These are phyloP conservation scores for Candida saitoana DNA, from an alignment of 805 yeast species.

Conservation along the genomic window DNA sequence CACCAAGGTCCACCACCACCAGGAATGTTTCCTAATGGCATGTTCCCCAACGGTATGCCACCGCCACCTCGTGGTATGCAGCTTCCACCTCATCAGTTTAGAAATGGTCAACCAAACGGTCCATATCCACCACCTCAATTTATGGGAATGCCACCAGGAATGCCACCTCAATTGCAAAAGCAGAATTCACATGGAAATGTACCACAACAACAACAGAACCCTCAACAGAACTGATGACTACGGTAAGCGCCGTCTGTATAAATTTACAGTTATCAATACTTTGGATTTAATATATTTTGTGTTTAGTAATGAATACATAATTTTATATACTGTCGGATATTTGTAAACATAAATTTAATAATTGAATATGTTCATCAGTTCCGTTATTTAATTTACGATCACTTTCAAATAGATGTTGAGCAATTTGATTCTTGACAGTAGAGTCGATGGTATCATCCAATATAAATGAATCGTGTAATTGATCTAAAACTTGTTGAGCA, in stretches of 20 bases:
- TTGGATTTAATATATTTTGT: background rate
- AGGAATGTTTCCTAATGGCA: slow-evolving; percentile 34
- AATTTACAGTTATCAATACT: background rate
- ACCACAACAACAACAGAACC: slow-evolving; percentile 13
- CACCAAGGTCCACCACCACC: slow-evolving; percentile 22
- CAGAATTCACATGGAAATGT: slow-evolving; percentile 12
- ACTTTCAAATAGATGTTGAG: slow-evolving; percentile 64
- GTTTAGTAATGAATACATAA: background rate
- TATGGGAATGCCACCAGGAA: slow-evolving; percentile 14
- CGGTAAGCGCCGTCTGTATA: background rate
- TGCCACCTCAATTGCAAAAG: slow-evolving; percentile 14
- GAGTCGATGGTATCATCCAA: slow-evolving; percentile 49
- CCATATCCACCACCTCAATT: slow-evolving; percentile 11
- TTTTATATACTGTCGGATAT: slow-evolving; percentile 19
- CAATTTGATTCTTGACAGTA: slow-evolving; percentile 58
- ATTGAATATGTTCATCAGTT: slow-evolving; percentile 80
- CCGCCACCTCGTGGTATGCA: slow-evolving; percentile 15
- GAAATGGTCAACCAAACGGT: slow-evolving; percentile 8
- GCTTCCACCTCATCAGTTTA: slow-evolving; percentile 11
- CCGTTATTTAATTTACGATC: slow-evolving; percentile 79
- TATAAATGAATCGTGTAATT: slow-evolving; percentile 65
- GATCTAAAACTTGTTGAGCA: slow-evolving; percentile 65
- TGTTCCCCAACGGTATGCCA: slow-evolving; percentile 20
- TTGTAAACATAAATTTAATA: slow-evolving; percentile 55
- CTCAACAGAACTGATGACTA: slow-evolving; percentile 7